Evolutionary conservation across 148 eudicot genomes (phyloP).

Genomic region (Pharnaceum exiguum): DNA sequence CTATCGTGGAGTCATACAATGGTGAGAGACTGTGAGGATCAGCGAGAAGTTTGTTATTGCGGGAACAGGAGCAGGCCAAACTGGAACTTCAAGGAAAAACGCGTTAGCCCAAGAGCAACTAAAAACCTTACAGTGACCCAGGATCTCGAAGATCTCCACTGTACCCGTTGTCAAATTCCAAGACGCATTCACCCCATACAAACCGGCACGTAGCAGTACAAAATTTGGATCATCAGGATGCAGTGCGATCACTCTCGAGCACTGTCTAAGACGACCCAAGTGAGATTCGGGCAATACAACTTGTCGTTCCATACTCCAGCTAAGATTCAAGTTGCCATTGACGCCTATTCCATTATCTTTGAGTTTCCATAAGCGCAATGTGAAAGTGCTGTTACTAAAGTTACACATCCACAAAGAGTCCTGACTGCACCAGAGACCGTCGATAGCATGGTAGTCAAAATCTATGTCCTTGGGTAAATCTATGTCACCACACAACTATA

Average conservation of each 20-base stretch:
- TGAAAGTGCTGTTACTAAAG: neutral
- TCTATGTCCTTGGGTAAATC: neutral
- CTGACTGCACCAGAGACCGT: neutral
- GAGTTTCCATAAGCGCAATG: neutral
- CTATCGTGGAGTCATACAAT: no score
- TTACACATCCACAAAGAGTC: neutral
- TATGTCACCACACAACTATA: neutral
- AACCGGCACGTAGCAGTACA: neutral
- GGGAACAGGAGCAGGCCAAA: neutral
- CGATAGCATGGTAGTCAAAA: neutral
- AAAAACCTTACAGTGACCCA: neutral
- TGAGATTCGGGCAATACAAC: neutral
- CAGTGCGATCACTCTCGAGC: neutral
- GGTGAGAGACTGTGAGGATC: no score
- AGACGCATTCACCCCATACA: neutral
- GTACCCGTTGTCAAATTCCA: neutral
- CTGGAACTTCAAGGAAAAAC: neutral
- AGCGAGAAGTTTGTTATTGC: no score
- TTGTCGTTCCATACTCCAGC: neutral
- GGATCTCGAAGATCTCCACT: neutral
- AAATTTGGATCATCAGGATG: neutral
- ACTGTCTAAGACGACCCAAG: neutral
- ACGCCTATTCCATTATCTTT: neutral
- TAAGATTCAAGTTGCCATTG: neutral
- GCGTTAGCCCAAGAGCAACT: neutral